These are phyloP conservation scores for Ceratocystis papillata DNA, from an alignment of 2,329 filamentous ascomycete genomes.

Conservation along the genomic window DNA sequence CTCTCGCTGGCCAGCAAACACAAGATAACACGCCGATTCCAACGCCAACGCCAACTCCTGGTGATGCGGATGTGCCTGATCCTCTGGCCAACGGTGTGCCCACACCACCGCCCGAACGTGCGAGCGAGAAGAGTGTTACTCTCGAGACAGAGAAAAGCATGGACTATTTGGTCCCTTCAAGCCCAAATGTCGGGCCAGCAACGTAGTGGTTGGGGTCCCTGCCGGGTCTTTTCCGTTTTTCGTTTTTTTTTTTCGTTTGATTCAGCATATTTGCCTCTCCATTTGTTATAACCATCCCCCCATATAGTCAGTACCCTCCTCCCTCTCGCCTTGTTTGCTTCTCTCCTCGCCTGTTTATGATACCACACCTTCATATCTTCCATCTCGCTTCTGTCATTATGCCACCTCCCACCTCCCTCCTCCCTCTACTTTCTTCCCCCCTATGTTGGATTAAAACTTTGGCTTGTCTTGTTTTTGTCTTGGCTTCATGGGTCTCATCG, in stretches of 20 bases:
- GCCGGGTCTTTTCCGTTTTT: constrained; percentile 8
- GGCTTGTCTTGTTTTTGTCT: not conserved
- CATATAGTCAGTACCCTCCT: not conserved
- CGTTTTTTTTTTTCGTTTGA: constrained; percentile 9
- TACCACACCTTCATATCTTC: constrained; percentile 2
- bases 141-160: constrained; percentile 1
- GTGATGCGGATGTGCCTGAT: constrained; percentile 15
- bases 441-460: not conserved
- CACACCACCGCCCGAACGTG: constrained; percentile 21
- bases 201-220: not conserved
- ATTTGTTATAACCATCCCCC: not conserved
- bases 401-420: not conserved
- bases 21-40: constrained; percentile 13
- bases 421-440: not conserved
- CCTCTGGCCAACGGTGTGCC: constrained; percentile 21
- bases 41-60: constrained; percentile 16
- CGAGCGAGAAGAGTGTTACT: constrained; percentile 21
- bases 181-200: too few relatives aligned
- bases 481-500: not conserved
- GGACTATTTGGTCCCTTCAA: not conserved
- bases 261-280: constrained; percentile 7
- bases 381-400: not conserved
- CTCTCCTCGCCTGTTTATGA: not conserved
- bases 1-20: not conserved
- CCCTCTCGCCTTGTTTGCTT: constrained; percentile 10